Conservation (phyloP, 1,284 basidiomycete genomes). For the Cystobasidium sp. region DNA sequence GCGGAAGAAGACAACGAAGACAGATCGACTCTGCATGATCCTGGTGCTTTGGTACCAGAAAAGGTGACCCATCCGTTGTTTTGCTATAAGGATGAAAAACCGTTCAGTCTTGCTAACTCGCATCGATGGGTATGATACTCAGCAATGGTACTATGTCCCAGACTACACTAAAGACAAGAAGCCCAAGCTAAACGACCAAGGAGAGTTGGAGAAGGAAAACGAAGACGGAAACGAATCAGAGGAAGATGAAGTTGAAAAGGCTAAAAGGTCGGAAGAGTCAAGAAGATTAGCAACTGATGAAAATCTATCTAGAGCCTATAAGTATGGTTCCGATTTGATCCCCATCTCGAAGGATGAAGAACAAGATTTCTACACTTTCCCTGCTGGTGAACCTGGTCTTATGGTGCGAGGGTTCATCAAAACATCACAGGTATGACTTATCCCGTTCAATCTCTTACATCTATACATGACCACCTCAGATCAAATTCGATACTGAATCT, state of each 20-base stretch:
- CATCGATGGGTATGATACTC: too few relatives aligned
- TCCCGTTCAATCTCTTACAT: not conserved
- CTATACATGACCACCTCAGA: too few relatives aligned
- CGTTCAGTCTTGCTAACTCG: too few relatives aligned
- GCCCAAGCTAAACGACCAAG: conserved; percentile 16
- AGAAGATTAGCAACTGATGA: conserved; percentile 31
- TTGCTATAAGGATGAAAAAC: too few relatives aligned
- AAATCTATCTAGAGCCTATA: conserved; percentile 38
- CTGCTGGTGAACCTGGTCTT: conserved; percentile 30
- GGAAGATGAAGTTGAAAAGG: conserved; percentile 35
- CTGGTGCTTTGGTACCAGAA: conserved; percentile 27
- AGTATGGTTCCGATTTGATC: conserved; percentile 40
- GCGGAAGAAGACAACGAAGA: conserved; percentile 38
- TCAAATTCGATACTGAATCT: too few relatives aligned
- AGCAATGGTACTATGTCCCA: conserved; percentile 41
- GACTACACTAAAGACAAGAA: conserved; percentile 26
- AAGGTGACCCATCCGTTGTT: too few relatives aligned
- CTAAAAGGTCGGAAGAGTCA: conserved; percentile 32
- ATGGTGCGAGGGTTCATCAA: conserved; percentile 36
- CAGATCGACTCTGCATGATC: conserved; percentile 33
- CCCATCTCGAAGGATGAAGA: conserved; percentile 42
- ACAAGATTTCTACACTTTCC: conserved; percentile 18
- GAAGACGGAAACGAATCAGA: conserved; percentile 30
- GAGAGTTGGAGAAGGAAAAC: not conserved
- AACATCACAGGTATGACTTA: conserved; percentile 14